A percentile compares a stretch with the other conserved stretches of the same genome.
These are phyloP conservation scores for Mallotus nudiflorus DNA, from an alignment of 345 rosid species.

Conservation along the genomic window DNA sequence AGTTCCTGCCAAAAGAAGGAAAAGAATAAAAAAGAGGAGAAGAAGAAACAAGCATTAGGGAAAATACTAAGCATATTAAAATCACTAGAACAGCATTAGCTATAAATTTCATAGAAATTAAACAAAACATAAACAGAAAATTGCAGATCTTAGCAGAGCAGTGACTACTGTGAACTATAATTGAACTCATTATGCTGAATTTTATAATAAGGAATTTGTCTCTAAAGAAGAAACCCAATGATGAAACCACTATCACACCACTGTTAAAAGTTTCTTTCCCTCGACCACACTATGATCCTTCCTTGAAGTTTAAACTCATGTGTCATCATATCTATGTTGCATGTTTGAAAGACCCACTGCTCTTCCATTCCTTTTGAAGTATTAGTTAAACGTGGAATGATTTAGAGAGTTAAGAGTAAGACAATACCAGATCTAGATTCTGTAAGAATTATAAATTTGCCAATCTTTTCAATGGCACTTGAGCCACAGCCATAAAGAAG, in stretches of 20 bases:
- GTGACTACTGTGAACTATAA: not conserved
- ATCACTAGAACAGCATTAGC: not conserved
- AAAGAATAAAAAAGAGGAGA: too few species aligned
- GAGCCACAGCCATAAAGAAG: not conserved
- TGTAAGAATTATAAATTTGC: not conserved
- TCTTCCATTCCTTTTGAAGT: conserved; percentile 1
- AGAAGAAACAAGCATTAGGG: not conserved
- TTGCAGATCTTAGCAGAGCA: not conserved
- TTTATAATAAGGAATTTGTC: not conserved
- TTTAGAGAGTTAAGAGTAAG: not conserved
- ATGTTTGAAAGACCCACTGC: not conserved
- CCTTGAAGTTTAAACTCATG: not conserved
- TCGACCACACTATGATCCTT: not conserved
- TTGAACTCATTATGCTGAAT: not conserved
- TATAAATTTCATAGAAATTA: not conserved
- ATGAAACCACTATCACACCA: not conserved
- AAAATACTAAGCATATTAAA: not conserved
- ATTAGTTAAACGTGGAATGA: not conserved
- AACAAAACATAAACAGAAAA: not conserved
- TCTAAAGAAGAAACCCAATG: not conserved
- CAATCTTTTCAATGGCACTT: not conserved
- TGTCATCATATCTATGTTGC: not conserved
- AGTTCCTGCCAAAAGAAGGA: conserved; percentile 61
- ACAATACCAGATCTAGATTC: not conserved
- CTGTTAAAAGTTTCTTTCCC: not conserved